phyloP scores from a whole-genome alignment of 441 rosid species.

The Monsonia emarginata region DNA sequence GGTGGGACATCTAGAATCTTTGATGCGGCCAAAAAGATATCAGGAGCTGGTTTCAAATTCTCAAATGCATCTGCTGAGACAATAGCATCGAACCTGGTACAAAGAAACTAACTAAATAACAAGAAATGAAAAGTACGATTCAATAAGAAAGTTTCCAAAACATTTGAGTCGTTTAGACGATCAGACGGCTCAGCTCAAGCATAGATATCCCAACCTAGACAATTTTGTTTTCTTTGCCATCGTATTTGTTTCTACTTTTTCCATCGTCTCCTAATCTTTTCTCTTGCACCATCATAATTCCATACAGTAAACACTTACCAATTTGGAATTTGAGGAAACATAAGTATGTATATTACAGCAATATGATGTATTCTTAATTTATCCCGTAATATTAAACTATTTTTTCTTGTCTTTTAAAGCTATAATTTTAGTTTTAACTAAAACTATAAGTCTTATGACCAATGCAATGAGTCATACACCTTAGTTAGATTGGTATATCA shows the following conservation, averaged over 20 bases:
- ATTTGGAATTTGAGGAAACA: background rate
- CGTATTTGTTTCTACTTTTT: background rate
- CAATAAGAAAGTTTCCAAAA: background rate
- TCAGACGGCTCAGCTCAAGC: background rate
- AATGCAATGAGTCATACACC: background rate
- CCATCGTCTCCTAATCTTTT: background rate
- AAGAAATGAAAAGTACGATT: conserved; percentile 7
- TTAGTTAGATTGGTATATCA: background rate
- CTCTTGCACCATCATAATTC: background rate
- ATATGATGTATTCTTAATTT: background rate
- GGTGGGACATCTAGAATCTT: conserved; percentile 66
- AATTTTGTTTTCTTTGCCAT: background rate
- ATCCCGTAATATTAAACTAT: background rate
- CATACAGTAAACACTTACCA: background rate
- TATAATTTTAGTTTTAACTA: background rate
- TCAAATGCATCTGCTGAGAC: conserved; percentile 97
- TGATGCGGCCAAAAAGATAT: conserved; percentile 90
- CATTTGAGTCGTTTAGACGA: background rate
- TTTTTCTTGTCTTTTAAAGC: background rate
- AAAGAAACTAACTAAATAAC: conserved; percentile 16
- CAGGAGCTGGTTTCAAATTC: conserved; percentile 92
- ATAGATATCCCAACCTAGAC: background rate
- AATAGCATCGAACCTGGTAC: conserved; percentile 83
- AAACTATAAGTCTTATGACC: background rate
- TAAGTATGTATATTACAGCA: background rate